Conservation (phyloP, 2,329 filamentous ascomycete species). For the Trichoderma atroviride region DNA sequence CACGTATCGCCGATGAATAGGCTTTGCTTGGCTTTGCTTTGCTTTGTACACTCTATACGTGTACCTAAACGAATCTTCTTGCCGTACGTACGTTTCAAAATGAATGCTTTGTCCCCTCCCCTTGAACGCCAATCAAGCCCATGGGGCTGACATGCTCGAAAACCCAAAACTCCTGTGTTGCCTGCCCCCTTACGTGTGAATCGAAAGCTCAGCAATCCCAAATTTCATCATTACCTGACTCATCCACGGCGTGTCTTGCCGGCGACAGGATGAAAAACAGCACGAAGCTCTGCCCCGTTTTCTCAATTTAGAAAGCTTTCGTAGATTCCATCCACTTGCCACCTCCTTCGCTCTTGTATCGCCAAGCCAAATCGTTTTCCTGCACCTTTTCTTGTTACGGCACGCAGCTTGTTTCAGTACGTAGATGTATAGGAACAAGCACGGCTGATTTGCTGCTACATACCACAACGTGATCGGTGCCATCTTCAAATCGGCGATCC, state of each 20-base stretch:
- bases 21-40: neutral
- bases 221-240: neutral
- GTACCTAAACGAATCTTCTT: neutral
- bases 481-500: slow-evolving; percentile 39
- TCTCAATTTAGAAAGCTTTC: neutral
- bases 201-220: neutral
- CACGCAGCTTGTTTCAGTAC: neutral
- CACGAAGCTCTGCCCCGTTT: neutral
- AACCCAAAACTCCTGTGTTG: slow-evolving; percentile 13
- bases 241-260: neutral
- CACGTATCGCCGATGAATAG: neutral
- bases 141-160: neutral
- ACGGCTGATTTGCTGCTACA: neutral
- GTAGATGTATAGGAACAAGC: neutral
- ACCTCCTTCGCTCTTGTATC: neutral
- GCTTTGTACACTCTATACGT: slow-evolving; percentile 6
- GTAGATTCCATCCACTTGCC: neutral
- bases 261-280: neutral
- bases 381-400: neutral
- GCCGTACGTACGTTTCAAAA: slow-evolving; percentile 1
- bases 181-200: neutral
- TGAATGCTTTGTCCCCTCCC: neutral
- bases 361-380: neutral
- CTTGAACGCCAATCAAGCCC: slow-evolving; percentile 15
- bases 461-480: neutral